Evolutionary conservation across 345 rosid species (phyloP).

Genomic region (Salix suchowensis): DNA sequence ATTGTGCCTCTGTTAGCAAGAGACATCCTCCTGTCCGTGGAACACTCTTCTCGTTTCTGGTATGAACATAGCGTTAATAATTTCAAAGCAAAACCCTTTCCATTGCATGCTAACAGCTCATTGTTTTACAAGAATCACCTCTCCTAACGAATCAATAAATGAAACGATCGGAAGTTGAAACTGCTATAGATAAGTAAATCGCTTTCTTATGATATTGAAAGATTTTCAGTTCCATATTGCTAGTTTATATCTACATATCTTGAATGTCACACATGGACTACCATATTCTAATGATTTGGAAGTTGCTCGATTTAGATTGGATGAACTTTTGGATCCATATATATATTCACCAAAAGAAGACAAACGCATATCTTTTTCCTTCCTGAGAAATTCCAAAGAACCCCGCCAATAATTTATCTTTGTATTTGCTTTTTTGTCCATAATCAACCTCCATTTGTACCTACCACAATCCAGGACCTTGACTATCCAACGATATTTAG

Average conservation of each 20-base stretch:
- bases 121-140: neutral
- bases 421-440: neutral
- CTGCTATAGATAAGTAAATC: neutral
- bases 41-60: neutral
- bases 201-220: neutral
- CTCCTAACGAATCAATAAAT: neutral
- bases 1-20: too few relatives aligned
- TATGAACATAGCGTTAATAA: neutral
- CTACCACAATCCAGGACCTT: neutral
- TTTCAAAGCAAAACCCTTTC: neutral
- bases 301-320: neutral
- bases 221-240: neutral
- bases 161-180: neutral
- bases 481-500: neutral
- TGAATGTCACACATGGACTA: neutral
- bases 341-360: neutral
- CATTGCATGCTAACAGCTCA: neutral
- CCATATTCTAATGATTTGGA: too few relatives aligned
- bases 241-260: too few relatives aligned
- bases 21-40: too few relatives aligned
- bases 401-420: neutral
- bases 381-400: neutral
- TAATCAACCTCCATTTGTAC: conserved; percentile 1
- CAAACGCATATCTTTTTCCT: neutral
- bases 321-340: neutral